Evolutionary conservation across 139 green algal species (phyloP), one percentile per base, ranked within the genome.

Genomic region (Chlamydomonas asymmetrica): DNA sequence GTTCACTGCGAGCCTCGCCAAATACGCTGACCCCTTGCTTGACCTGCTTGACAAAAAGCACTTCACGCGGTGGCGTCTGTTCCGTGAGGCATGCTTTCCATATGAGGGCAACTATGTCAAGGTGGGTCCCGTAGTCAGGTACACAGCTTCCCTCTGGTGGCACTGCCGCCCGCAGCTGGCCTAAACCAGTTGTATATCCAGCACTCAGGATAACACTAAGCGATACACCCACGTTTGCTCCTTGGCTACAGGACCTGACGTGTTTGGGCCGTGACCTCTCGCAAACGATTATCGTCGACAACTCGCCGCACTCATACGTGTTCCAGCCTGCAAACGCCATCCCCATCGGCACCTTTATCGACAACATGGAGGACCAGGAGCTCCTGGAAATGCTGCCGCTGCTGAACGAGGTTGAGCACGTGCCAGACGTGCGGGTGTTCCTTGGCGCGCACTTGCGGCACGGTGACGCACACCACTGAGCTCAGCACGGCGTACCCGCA

Each of bases 281-380:
- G 16, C 43, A 87, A 73, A 91, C 82, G 40, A 94, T 99, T 69
- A 98, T 99, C 65, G 90, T 99, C 27, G 96, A 99, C 88, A 99
- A 99, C 88, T 97, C 89, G 5, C 96, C 96, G 9, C 90, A 98
- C 78, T 96, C 88, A 13, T 99, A 99, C 86, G 80, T 94, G 4
- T 98, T 99, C 79, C 96, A 99, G 80, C 96, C 96, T 0, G 91
- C 93, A 52, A 99, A 99, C 80, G 96, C 96, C 3, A 69, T 98
- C 27, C 91, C 94, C 50, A 96, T 99, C 49, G 75, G 64, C 75
- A 81, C 75, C 32, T 97, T 97, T 76, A 98, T 99, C 40, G 96
- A 98, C 73, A 91, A 98, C 81, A 88, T 89, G 79, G 76, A 93
- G 29, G 96, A 99, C 62, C 84, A 90, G 70, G 92, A 97, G 79